phyloP scores from a whole-genome alignment of 2,329 filamentous ascomycete genomes.

The Pseudocercospora ulei region DNA sequence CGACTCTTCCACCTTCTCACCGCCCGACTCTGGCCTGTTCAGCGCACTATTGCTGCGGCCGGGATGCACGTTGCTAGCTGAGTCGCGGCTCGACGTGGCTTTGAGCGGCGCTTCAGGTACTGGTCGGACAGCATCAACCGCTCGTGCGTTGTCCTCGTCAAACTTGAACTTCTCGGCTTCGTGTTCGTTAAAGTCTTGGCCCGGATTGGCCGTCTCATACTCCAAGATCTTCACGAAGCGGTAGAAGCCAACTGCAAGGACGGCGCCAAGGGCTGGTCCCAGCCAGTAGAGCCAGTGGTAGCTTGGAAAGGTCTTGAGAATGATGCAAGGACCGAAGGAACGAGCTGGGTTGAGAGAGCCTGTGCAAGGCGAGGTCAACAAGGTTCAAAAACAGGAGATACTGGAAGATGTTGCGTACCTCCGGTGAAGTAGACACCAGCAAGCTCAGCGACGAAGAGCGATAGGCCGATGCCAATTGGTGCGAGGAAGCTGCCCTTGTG shows the following conservation, averaged over 20 bases:
- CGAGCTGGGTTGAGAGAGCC: slow-evolving; percentile 44
- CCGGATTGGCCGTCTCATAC: slow-evolving; percentile 45
- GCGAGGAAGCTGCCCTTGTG: slow-evolving; percentile 39
- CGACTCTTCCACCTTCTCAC: slow-evolving; percentile 4
- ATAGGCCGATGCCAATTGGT: slow-evolving; percentile 36
- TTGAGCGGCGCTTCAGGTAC: slow-evolving; percentile 1
- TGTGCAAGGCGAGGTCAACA: slow-evolving; percentile 10
- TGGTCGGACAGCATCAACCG: slow-evolving; percentile 1
- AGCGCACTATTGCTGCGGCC: slow-evolving; percentile 2
- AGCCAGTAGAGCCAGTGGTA: slow-evolving; percentile 48
- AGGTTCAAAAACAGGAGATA: background rate
- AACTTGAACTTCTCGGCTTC: slow-evolving; percentile 34
- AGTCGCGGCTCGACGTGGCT: slow-evolving; percentile 5
- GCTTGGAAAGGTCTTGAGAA: slow-evolving; percentile 36
- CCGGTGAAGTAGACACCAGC: slow-evolving; percentile 42
- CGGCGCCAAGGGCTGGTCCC: slow-evolving; percentile 40
- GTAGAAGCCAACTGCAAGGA: slow-evolving; percentile 44
- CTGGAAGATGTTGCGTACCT: slow-evolving; percentile 20
- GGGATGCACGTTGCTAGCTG: slow-evolving; percentile 5
- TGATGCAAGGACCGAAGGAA: slow-evolving; percentile 43
- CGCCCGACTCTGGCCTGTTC: background rate
- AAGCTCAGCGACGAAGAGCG: slow-evolving; percentile 42
- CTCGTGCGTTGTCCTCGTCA: slow-evolving; percentile 33
- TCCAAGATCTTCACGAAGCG: slow-evolving; percentile 43
- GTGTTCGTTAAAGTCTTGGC: slow-evolving; percentile 41